Evolutionary conservation across 2,329 filamentous ascomycete genomes (phyloP).

Genomic region (Coniella vitis): DNA sequence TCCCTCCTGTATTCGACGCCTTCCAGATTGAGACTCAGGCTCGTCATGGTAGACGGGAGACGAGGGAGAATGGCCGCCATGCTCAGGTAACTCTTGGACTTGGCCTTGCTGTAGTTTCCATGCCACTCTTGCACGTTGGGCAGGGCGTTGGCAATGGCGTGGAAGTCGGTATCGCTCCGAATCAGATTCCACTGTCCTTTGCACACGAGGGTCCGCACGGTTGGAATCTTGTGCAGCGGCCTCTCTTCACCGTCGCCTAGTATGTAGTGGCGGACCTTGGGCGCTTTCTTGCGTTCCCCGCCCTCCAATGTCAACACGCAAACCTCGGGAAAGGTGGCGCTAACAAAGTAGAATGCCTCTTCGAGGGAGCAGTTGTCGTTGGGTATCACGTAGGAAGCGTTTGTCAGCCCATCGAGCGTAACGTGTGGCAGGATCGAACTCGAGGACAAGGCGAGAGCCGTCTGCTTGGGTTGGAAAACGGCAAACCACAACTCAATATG

Average conservation of each 20-base stretch:
- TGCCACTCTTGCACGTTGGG: conserved; percentile 60
- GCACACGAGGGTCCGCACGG: conserved; percentile 61
- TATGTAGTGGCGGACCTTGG: conserved; percentile 55
- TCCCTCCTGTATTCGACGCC: conserved; percentile 61
- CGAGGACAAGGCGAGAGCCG: conserved; percentile 35
- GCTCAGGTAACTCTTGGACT: conserved; percentile 65
- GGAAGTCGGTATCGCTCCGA: conserved; percentile 55
- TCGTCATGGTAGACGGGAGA: conserved; percentile 51
- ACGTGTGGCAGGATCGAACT: conserved; percentile 43
- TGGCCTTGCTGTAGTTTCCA: conserved; percentile 62
- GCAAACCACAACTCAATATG: conserved; percentile 76
- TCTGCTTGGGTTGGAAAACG: conserved; percentile 56
- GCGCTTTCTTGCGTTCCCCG: conserved; percentile 70
- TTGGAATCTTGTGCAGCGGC: conserved; percentile 34
- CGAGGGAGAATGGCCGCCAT: conserved; percentile 57
- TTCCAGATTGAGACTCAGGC: conserved; percentile 63
- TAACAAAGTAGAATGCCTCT: conserved; percentile 60
- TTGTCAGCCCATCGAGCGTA: conserved; percentile 49
- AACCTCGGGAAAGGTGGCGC: conserved; percentile 50
- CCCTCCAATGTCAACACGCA: conserved; percentile 67
- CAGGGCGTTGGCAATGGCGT: conserved; percentile 52
- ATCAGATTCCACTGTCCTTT: conserved; percentile 75
- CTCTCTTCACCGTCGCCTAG: conserved; percentile 12
- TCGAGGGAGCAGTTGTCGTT: conserved; percentile 63
- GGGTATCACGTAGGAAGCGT: conserved; percentile 51